phyloP scores from a whole-genome alignment of 345 rosid genomes.

The Crucihimalaya himalaica region DNA sequence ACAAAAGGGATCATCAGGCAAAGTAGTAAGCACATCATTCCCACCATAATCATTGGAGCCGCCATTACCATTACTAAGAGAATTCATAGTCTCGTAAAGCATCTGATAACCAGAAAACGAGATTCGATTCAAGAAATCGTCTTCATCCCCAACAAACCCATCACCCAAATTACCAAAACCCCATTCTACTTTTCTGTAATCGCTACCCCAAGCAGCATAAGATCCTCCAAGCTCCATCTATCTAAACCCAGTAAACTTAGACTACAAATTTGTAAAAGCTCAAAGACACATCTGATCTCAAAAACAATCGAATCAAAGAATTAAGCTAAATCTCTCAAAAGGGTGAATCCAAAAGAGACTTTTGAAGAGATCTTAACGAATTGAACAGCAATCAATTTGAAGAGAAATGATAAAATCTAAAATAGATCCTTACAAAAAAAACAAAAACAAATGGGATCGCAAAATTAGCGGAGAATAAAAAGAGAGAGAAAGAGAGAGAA shows the following conservation, averaged over 20 bases:
- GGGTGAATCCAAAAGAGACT: no score
- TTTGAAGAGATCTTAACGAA: no score
- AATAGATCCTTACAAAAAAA: no score
- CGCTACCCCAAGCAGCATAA: slow-evolving; percentile 13
- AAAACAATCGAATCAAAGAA: not conserved
- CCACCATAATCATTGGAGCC: not conserved
- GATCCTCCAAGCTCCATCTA: slow-evolving; percentile 23
- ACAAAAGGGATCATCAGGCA: slow-evolving; percentile 40
- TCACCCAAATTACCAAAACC: not conserved
- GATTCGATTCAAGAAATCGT: not conserved
- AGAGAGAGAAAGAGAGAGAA: not conserved
- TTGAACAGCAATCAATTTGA: no score
- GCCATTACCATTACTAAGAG: not conserved
- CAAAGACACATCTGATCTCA: no score
- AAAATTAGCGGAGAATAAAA: not conserved
- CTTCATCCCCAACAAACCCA: not conserved
- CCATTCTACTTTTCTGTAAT: not conserved
- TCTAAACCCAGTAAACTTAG: not conserved
- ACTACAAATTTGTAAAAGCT: not conserved
- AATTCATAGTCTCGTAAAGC: not conserved
- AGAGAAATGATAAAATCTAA: no score
- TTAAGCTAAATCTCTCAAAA: no score
- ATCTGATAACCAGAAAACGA: not conserved
- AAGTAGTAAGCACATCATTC: not conserved
- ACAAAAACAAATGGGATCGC: slow-evolving; percentile 25